A percentile compares a stretch with the other conserved stretches of the same genome.
phyloP scores from a whole-genome alignment of 805 yeast genomes.

The Cephaloascus albidus region DNA sequence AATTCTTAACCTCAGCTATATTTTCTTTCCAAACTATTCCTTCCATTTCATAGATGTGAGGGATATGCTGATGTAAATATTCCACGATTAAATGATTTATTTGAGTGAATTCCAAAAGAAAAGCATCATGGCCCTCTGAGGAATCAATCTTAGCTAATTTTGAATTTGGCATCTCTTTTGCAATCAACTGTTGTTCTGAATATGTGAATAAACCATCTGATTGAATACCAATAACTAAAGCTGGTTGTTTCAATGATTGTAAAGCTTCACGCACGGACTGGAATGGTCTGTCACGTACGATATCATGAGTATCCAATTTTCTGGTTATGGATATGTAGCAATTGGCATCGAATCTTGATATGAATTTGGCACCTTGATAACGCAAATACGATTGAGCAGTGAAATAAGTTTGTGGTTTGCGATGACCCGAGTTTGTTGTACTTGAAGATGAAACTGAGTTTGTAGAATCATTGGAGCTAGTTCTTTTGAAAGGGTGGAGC shows the following conservation, averaged over 20 bases:
- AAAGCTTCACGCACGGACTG: constrained; percentile 41
- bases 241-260: constrained; percentile 56
- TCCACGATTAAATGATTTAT: constrained; percentile 64
- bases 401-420: constrained; percentile 54
- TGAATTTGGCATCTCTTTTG: constrained; percentile 64
- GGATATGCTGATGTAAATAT: constrained; percentile 50
- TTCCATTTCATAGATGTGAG: constrained; percentile 49
- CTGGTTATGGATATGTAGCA: constrained; percentile 92
- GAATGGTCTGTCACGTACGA: constrained; percentile 61
- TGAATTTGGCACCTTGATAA: constrained; percentile 89
- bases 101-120: constrained; percentile 76
- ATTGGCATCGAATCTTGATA: constrained; percentile 88
- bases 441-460: constrained; percentile 12
- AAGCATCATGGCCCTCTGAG: constrained; percentile 97
- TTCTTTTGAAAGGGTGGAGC: neutral
- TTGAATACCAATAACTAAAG: constrained; percentile 78
- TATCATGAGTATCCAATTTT: constrained; percentile 91
- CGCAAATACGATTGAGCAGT: constrained; percentile 93
- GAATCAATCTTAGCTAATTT: constrained; percentile 66
- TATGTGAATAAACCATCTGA: constrained; percentile 91
- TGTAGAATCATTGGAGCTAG: constrained; percentile 15
- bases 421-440: constrained; percentile 29
- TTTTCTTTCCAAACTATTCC: constrained; percentile 33
- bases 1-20: constrained; percentile 37
- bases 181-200: constrained; percentile 82